Conservation (phyloP, 2,329 filamentous ascomycete genomes). For the Cladosporium sp. region DNA sequence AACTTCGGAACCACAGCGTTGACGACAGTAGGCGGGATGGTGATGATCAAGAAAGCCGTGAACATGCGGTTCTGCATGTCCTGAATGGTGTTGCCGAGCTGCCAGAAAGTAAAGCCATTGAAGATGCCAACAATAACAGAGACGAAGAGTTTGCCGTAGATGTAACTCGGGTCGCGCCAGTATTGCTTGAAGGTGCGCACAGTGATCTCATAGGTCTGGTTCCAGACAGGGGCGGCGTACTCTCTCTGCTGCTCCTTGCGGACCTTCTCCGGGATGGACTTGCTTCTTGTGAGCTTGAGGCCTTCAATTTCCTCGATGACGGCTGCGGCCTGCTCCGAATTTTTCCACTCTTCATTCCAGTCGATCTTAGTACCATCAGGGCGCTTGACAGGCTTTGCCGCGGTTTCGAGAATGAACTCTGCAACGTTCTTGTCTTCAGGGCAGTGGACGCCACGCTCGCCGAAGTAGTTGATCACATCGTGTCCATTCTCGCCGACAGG, state of each 20-base stretch:
- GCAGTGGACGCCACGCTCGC: conserved; percentile 59
- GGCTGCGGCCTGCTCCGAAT: conserved; percentile 55
- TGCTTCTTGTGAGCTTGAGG: conserved; percentile 55
- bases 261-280: conserved; percentile 32
- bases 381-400: conserved; percentile 52
- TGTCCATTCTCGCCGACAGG: conserved; percentile 63
- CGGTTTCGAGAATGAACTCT: conserved; percentile 63
- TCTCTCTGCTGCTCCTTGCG: conserved; percentile 35
- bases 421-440: conserved; percentile 63
- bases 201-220: conserved; percentile 63
- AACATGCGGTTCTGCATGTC: conserved; percentile 78
- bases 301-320: conserved; percentile 62
- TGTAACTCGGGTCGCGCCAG: conserved; percentile 71
- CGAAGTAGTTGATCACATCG: conserved; percentile 64
- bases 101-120: conserved; percentile 74
- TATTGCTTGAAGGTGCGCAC: conserved; percentile 67
- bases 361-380: conserved; percentile 55
- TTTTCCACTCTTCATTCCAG: conserved; percentile 72
- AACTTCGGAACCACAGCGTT: conserved; percentile 75
- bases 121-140: conserved; percentile 68
- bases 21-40: conserved; percentile 64
- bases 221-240: conserved; percentile 60
- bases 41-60: conserved; percentile 56
- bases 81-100: conserved; percentile 58
- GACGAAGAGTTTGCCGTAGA: conserved; percentile 72